Evolutionary conservation across 768 basidiomycete species (phyloP).

Genomic region (Podaxis sp.): DNA sequence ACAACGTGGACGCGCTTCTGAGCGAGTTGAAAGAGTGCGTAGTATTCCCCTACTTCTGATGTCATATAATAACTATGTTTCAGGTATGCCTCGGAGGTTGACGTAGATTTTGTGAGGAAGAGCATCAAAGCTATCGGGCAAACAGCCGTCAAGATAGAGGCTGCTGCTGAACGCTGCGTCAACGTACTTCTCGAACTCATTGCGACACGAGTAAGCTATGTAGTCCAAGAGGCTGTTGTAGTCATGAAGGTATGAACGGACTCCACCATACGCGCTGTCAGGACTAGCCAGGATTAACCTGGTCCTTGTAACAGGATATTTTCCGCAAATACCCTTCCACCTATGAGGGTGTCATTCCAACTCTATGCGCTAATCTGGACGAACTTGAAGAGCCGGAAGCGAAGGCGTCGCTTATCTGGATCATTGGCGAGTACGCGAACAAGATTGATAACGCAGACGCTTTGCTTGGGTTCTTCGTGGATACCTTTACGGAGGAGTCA

Average conservation of each 20-base stretch:
- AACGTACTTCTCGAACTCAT: constrained; percentile 93
- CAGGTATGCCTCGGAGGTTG: constrained; percentile 95
- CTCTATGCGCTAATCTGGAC: constrained; percentile 90
- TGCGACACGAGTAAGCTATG: constrained; percentile 90
- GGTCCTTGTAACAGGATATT: constrained; percentile 65
- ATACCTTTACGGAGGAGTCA: constrained; percentile 90
- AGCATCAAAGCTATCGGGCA: constrained; percentile 96
- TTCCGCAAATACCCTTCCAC: constrained; percentile 96
- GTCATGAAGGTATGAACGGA: constrained; percentile 85
- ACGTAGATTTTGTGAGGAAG: constrained; percentile 96
- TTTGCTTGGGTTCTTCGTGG: constrained; percentile 85
- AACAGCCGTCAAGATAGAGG: constrained; percentile 93
- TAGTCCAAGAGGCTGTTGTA: constrained; percentile 97
- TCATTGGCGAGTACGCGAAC: constrained; percentile 96
- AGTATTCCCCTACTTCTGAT: background rate
- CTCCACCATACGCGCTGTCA: background rate
- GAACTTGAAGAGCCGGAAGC: constrained; percentile 98
- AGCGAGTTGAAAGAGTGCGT: constrained; percentile 95
- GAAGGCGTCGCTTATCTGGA: constrained; percentile 98
- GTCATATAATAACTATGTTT: background rate
- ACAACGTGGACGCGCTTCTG: constrained; percentile 90
- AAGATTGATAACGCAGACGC: constrained; percentile 98
- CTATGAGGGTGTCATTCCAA: constrained; percentile 97
- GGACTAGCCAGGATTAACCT: background rate
- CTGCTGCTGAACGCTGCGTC: constrained; percentile 91